phyloP scores from a whole-genome alignment of 2,329 filamentous ascomycete genomes.

The Lomentospora prolificans region DNA sequence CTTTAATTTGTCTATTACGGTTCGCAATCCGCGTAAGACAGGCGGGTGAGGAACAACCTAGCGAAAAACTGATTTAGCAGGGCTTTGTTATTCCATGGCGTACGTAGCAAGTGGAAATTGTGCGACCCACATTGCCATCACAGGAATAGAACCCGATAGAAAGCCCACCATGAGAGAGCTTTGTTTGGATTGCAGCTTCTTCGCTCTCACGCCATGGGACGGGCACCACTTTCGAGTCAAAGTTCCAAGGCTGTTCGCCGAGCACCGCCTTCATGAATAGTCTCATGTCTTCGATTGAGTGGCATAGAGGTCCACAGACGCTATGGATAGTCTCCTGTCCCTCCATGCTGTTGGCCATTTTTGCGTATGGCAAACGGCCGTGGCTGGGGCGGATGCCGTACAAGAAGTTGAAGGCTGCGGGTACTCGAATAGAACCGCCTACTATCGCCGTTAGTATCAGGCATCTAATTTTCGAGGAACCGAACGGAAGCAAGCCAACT shows the following conservation, averaged over 20 bases:
- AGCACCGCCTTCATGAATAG: conserved; percentile 30
- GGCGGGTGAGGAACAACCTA: conserved; percentile 26
- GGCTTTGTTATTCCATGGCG: neutral
- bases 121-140: conserved; percentile 22
- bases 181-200: conserved; percentile 19
- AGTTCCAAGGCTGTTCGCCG: conserved; percentile 27
- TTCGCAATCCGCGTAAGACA: conserved; percentile 21
- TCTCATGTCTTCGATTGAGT: conserved; percentile 25
- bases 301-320: conserved; percentile 28
- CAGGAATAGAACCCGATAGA: conserved; percentile 23
- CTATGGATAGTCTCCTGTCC: conserved; percentile 22
- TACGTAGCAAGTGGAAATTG: neutral
- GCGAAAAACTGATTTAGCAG: neutral
- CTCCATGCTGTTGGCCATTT: conserved; percentile 12
- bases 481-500: too few species aligned
- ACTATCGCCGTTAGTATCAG: neutral
- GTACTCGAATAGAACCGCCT: conserved; percentile 19
- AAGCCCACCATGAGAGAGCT: conserved; percentile 14
- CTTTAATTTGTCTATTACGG: conserved; percentile 16
- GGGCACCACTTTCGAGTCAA: conserved; percentile 20
- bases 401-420: conserved; percentile 15
- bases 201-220: conserved; percentile 11
- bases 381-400: conserved; percentile 15
- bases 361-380: conserved; percentile 12
- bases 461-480: neutral